phyloP scores from a whole-genome alignment of 306 rosid genomes.

The Quercus cerris region DNA sequence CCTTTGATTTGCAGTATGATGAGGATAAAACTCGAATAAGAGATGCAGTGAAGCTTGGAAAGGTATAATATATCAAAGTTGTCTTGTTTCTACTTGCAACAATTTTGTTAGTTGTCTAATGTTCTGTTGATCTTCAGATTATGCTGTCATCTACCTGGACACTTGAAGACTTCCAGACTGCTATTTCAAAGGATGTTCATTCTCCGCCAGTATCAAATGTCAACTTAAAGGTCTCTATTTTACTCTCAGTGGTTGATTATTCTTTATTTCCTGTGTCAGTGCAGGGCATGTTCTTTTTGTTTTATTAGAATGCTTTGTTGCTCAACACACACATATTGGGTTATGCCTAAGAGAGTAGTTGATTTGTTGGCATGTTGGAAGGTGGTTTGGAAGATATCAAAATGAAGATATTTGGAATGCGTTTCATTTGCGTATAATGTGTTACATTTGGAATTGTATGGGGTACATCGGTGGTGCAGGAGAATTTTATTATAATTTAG shows the following conservation, averaged over 20 bases:
- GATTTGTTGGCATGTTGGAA: too few species aligned
- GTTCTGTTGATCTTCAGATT: constrained; percentile 44
- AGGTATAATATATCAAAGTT: constrained; percentile 50
- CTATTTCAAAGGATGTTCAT: constrained; percentile 50
- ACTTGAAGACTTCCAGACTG: constrained; percentile 60
- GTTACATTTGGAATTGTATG: too few species aligned
- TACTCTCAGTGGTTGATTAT: background rate
- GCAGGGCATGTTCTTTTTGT: constrained; percentile 6
- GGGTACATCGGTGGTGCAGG: too few species aligned
- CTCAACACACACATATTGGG: background rate
- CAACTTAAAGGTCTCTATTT: constrained; percentile 62
- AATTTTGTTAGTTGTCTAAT: constrained; percentile 20
- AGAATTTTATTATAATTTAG: too few species aligned
- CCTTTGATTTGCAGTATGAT: constrained; percentile 56
- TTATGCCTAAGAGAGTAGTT: too few species aligned
- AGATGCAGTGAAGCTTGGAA: constrained; percentile 78
- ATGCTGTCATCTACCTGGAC: constrained; percentile 56
- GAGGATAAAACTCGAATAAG: constrained; percentile 70
- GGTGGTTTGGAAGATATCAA: too few species aligned
- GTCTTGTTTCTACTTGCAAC: constrained; percentile 16
- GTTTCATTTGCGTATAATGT: too few species aligned
- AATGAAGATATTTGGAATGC: too few species aligned
- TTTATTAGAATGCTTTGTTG: constrained; percentile 1
- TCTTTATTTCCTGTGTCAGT: background rate
- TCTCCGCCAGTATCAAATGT: constrained; percentile 60